Base-by-base conservation (phyloP, 1,139 yeast genomes). In the Torulaspora globosa region DNA sequence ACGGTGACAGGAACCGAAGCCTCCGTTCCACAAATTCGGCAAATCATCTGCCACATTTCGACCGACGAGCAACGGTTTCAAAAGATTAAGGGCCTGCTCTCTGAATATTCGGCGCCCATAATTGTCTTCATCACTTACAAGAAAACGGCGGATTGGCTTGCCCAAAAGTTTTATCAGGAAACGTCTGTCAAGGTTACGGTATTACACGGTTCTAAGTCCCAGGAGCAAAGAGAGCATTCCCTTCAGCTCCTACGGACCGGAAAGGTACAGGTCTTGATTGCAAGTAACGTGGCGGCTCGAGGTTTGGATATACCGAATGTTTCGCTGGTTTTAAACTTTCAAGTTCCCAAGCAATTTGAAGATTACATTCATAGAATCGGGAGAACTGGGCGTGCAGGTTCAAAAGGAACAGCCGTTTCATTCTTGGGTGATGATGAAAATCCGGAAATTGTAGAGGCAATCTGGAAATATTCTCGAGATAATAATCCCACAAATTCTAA, bases 201-300 rank as follows among this genome's bases (percentile, higher is more conserved):
- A 0, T 75, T 92, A 56, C 97, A 92, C 65, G 97, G 97, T 12
- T 83, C 92, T 1, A 85, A 85, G 60, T 75, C 84, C 0, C 98
- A 92, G 66, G 87, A 79, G n/a, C 81, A 82, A 57, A 78, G 98
- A 66, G 97, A 92, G 60, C 67, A 68, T n/a, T 84, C 96, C 0
- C 73, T 92, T 62, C 89, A 89, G 58, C 79, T 85, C 58, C 86
- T 92, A 75, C 84, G 92, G 72, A 71, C 77, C 51, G 97, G 97
- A 58, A 75, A 79, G 60, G 87, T 94, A 30, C 96, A 96, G 58
- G 82, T 92, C 59, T 78, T 92, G 77, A 97, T 92, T 54, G 97
- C 98, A 36, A 92, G 97, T 51, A 97, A 97, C 47, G 97, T 92
- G 57, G 98, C 98, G 52, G 97, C 97, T 46, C 87, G 98, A 80